Base-by-base conservation (phyloP, 345 rosid species). In the Eutrema heterophyllum region DNA sequence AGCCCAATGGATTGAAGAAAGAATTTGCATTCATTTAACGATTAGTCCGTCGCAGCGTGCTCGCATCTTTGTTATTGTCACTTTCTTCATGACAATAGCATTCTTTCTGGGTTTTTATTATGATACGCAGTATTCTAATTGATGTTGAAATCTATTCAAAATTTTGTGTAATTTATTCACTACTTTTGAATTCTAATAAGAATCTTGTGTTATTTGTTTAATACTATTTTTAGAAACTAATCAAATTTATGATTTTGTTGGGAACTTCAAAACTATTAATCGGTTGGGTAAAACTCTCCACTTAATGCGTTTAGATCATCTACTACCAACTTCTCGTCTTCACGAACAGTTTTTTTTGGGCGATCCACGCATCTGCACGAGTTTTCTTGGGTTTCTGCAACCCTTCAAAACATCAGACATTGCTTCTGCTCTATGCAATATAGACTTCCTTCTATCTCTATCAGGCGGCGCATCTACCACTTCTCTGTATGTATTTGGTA, bases 391-490 rank as follows among this genome's bases (percentile, higher is more conserved):
- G 81, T 90, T 79, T 58, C 80, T 90, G 73, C 92, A 85, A 35
- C 68, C 81, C 79, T 88, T 87, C 36, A 95, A 74, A 9, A 90
- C 76, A 78, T 79, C 76, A 78, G 92, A 90, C 91, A 95, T 92
- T n/a, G 80, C 89, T 84, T 82, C 88, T 14, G 97, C 96, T 80
- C 84, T 95, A 67, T 64, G 82, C 54, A 95, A 69, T 53, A 88
- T 80, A 43, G 84, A 78, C 65, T 70, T 75, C 78, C 73, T 89
- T 79, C 94, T 84, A 30, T 71, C 84, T 75, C 58, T 74, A 57
- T 67, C 68, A 50, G 52, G 52, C n/a, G 79, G 44, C 1, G 74
- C 72, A 61, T 83, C 83, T 11, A 68, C 52, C 5, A 46, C 80
- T 48, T 64, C 74, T 46, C 70, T 53, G 71, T 74, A 82, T 6